Base-by-base conservation (phyloP, 305 asterid genomes). In the Fraxinus angustifolia region DNA sequence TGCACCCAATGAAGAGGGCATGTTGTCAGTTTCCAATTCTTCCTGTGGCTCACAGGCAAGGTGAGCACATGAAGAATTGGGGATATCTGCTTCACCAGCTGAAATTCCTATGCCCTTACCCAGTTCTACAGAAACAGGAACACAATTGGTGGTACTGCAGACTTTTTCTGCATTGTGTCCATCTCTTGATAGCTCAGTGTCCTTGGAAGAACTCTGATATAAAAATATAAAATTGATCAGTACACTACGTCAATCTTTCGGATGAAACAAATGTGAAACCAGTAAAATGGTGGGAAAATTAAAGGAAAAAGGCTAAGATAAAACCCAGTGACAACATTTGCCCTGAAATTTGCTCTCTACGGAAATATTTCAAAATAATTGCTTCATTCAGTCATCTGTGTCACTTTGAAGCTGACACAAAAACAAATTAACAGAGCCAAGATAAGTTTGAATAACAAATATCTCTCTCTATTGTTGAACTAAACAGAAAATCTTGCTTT, bases 121-220 rank as follows among this genome's bases (percentile, higher is more conserved):
- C 88, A 84, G 77, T 33, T 86, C 93, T 70, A 90, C 70, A 78
- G 92, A 83, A 76, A 75, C 89, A 87, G 92, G 83, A 81, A 77
- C 87, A 80, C 85, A 88, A 79, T 90, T 89, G 81, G 83, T 81
- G 80, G 83, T 81, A 72, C 75, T 84, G 77, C 86, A 79, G 78
- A 74, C 83, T 84, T 90, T 92, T 82, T 91, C 95, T 73, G 86
- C 80, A 86, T 75, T 88, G 78, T 79, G 82, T 84, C 89, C 92
- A 79, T 93, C 97, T 87, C 81, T 93, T 62, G 62, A 87, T 85
- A 84, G 82, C 86, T 94, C 97, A 77, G 92, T 84, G 81, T 89
- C 93, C 92, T 90, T 94, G 38, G 96, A 90, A 78, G 92, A 83
- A 83, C 92, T 90, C 98, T 93, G 84, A 65, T 81, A 76, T 82